phyloP scores from a whole-genome alignment of 345 rosid genomes.

The Ailanthus altissimus region DNA sequence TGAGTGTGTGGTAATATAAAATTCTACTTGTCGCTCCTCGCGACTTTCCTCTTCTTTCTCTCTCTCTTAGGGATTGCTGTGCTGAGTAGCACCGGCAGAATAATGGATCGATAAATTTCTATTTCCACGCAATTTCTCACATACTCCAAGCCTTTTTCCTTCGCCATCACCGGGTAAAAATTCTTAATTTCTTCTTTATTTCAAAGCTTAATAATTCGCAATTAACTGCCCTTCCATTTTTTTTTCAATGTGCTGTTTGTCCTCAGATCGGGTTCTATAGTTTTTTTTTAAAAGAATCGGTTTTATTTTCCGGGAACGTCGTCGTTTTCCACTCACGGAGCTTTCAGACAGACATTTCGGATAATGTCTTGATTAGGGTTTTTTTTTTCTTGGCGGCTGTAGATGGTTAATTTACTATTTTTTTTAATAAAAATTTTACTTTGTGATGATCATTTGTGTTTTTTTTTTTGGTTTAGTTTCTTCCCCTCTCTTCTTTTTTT shows the following conservation, averaged over 20 bases:
- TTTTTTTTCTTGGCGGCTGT: conserved; percentile 7
- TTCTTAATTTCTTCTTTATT: neutral
- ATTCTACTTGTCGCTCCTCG: conserved; percentile 35
- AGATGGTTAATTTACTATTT: neutral
- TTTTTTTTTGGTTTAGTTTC: too few relatives aligned
- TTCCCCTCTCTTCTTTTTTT: too few relatives aligned
- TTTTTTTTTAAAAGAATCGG: conserved; percentile 5
- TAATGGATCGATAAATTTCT: conserved; percentile 45
- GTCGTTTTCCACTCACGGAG: neutral
- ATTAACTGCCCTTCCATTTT: neutral
- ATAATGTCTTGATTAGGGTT: neutral
- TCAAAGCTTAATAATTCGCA: neutral
- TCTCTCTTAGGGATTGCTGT: conserved; percentile 53
- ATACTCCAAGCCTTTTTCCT: neutral
- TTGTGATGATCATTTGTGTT: conserved; percentile 8
- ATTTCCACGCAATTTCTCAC: neutral
- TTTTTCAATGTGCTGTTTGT: neutral
- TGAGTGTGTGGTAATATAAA: conserved; percentile 18
- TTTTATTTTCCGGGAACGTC: conserved; percentile 4
- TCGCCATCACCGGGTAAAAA: conserved; percentile 25
- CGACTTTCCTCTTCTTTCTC: conserved; percentile 32
- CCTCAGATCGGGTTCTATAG: conserved; percentile 41
- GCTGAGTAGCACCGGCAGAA: conserved; percentile 27
- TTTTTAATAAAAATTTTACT: neutral
- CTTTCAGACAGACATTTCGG: neutral